Evolutionary conservation across 2,329 filamentous ascomycete species (phyloP).

Genomic region (Cryphonectria radicalis): DNA sequence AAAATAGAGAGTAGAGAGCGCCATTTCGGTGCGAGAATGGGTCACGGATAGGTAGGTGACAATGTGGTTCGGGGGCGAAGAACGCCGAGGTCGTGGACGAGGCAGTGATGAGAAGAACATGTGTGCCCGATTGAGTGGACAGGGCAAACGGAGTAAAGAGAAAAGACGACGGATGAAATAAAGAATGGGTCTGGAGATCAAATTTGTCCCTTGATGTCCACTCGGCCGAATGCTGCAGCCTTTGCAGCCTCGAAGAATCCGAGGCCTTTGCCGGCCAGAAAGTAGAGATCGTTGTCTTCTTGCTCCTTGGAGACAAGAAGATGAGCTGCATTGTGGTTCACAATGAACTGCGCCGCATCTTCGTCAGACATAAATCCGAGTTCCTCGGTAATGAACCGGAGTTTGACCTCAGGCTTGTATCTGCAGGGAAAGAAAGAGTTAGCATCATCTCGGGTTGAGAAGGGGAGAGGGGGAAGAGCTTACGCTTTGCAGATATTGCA

Average conservation of each 20-base stretch:
- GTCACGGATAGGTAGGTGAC: constrained; percentile 6
- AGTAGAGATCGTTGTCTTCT: constrained; percentile 67
- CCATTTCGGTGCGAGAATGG: background rate
- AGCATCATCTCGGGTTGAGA: background rate
- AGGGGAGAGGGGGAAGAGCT: too few species aligned
- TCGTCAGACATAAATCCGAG: constrained; percentile 93
- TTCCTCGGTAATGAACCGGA: constrained; percentile 93
- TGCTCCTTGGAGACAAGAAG: constrained; percentile 71
- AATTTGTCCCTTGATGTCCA: constrained; percentile 98
- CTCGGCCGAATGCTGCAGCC: constrained; percentile 75
- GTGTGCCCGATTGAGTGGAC: constrained; percentile 1
- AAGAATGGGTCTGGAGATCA: constrained; percentile 47
- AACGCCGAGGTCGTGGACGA: constrained; percentile 14
- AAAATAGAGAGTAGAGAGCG: background rate
- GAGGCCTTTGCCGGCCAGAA: constrained; percentile 75
- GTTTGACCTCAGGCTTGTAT: constrained; percentile 87
- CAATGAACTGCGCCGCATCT: constrained; percentile 88
- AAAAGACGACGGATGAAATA: constrained; percentile 17
- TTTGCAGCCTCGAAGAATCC: constrained; percentile 75
- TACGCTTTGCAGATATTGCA: constrained; percentile 95
- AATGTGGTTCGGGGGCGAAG: constrained; percentile 7
- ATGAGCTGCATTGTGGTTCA: constrained; percentile 75
- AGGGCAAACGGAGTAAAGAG: constrained; percentile 4
- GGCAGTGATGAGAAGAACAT: constrained; percentile 10
- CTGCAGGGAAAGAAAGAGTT: constrained; percentile 51